Evolutionary conservation across 345 rosid species (phyloP), one percentile per base, ranked within the genome.

Genomic region (Acer negundo): DNA sequence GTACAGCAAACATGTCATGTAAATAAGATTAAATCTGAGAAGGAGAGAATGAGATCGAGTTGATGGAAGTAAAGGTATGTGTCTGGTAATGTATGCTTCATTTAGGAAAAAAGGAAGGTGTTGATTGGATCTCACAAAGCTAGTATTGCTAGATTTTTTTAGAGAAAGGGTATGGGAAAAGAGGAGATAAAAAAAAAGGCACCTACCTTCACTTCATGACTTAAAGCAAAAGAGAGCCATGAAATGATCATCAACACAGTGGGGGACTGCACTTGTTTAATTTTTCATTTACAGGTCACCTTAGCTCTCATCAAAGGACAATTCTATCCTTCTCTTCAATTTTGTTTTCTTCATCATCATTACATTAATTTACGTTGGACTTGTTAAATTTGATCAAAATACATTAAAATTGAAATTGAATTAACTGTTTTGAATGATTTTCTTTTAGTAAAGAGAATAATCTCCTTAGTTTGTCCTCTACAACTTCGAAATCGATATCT

Each of bases 101-200:
- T 26, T 44, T 19, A 15, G 71, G 26, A 75, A 61, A 80, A 75
- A 80, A 42, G 62, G 58, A 42, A 9, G 72, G 56, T 40, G 76
- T 82, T 80, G 82, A 85, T 85, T 85, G 88, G 85, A 70, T 73
- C 51, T 63, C 73, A 55, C 75, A 80, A 80, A 35, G 38, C 38
- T 31, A 31, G 38, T 31, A 80, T 31, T 78, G 85, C 74, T 72
- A 12, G 23, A 74, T 38, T 59, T 40, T 35, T 35, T 35, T 35
- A 35, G 71, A 56, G 35, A 77, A 46, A 81, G 66, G 42, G 56
- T 35, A 62, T 74, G 62, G 79, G 65, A 74, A 76, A 59, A 79
- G 67, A 74, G 69, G 42, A 62, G 28, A 44, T 24, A 46, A 74
- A 77, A 67, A 72, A 46, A 74, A 77, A 67, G 75, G 19, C 38